A percentile compares a stretch with the other conserved stretches of the same genome.
These are phyloP conservation scores for Penicillium sp. DNA, from an alignment of 2,329 filamentous ascomycete genomes.

Conservation along the genomic window DNA sequence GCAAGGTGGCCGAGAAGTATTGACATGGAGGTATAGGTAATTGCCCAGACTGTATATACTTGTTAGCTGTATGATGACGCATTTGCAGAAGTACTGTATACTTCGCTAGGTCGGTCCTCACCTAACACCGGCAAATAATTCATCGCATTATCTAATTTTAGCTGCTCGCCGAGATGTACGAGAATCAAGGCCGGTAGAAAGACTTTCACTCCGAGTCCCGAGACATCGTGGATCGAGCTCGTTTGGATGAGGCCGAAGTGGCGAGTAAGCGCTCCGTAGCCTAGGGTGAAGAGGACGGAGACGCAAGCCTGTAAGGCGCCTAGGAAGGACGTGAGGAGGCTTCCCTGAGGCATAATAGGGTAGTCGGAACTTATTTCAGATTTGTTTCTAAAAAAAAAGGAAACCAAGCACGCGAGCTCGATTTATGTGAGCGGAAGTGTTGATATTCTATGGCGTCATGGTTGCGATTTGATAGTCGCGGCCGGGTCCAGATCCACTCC, in stretches of 20 bases:
- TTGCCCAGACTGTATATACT: conserved; percentile 52
- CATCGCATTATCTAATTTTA: conserved; percentile 52
- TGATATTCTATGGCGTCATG: conserved; percentile 15
- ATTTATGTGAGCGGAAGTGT: not conserved
- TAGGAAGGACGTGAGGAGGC: conserved; percentile 44
- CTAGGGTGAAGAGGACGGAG: conserved; percentile 60
- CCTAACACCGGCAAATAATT: conserved; percentile 57
- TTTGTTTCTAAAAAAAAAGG: not conserved
- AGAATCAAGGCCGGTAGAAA: conserved; percentile 61
- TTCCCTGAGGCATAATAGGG: conserved; percentile 2
- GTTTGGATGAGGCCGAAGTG: conserved; percentile 56
- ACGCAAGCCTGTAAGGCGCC: conserved; percentile 61
- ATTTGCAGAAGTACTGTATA: no score
- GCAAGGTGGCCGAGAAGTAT: conserved; percentile 52
- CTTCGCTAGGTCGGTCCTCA: conserved; percentile 28
- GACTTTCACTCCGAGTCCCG: conserved; percentile 57
- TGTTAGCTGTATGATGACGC: not conserved
- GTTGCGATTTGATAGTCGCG: conserved; percentile 6
- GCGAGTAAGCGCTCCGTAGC: conserved; percentile 56
- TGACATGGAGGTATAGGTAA: conserved; percentile 56
- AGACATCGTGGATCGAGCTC: conserved; percentile 57
- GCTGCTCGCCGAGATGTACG: conserved; percentile 57
- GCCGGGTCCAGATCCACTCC: conserved; percentile 5
- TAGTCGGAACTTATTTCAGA: not conserved
- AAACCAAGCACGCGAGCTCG: conserved; percentile 6